A percentile compares a stretch with the other conserved stretches of the same genome.
These are phyloP conservation scores for Cladosporium colombiae DNA, from an alignment of 2,329 filamentous ascomycete genomes.

Conservation along the genomic window DNA sequence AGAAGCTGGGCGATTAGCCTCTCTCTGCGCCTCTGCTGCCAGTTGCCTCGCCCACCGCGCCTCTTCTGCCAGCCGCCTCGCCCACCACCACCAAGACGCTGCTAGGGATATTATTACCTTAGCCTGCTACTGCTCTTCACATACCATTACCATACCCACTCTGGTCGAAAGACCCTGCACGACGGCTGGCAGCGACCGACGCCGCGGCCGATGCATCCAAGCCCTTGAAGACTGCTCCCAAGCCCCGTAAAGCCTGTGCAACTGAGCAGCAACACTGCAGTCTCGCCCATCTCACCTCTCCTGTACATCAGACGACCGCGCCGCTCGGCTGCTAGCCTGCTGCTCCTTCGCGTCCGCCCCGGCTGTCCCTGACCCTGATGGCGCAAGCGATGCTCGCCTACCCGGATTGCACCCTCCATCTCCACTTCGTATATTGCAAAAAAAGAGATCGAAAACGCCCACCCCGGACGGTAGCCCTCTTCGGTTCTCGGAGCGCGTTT, in stretches of 20 bases:
- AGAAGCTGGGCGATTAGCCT: constrained; percentile 6
- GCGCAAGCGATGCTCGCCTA: constrained; percentile 5
- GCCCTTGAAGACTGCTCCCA: neutral
- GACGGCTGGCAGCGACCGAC: neutral
- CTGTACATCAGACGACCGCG: neutral
- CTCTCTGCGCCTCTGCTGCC: neutral
- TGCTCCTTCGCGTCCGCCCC: constrained; percentile 1
- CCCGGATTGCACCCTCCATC: neutral
- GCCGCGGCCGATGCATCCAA: constrained; percentile 9
- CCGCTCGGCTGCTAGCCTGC: neutral
- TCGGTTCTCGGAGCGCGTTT: constrained; percentile 8
- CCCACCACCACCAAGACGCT: neutral
- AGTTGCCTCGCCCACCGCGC: neutral
- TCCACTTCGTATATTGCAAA: neutral
- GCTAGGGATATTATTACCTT: neutral
- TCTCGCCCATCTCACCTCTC: neutral
- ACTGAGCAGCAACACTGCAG: neutral
- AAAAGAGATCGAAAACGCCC: neutral
- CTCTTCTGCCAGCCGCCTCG: neutral
- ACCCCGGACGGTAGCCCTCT: neutral
- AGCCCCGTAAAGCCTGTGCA: neutral
- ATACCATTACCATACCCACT: neutral
- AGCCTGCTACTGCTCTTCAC: neutral
- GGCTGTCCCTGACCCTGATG: neutral
- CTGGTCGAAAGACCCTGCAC: neutral